A percentile compares a stretch with the other conserved stretches of the same genome.
phyloP scores from a whole-genome alignment of 2,329 filamentous ascomycete species.

The Magnaporthiopsis poae region DNA sequence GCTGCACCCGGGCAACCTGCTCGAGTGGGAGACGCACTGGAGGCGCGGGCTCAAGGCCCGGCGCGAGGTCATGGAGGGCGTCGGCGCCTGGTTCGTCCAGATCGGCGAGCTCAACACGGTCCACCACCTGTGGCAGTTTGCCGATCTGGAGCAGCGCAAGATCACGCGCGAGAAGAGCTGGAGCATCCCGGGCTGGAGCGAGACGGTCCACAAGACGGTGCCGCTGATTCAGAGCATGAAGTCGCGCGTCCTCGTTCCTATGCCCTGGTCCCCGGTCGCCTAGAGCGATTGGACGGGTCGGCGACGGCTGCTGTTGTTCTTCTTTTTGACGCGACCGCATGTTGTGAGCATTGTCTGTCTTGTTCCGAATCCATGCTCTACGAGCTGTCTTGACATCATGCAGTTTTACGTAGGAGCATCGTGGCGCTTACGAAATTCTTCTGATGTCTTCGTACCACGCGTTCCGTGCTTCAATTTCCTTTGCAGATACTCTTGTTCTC shows the following conservation, averaged over 20 bases:
- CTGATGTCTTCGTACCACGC: background rate
- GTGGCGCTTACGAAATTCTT: background rate
- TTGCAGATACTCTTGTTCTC: background rate
- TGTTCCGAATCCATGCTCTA: background rate
- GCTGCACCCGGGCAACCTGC: slow-evolving; percentile 83
- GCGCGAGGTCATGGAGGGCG: slow-evolving; percentile 95
- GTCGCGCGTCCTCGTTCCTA: slow-evolving; percentile 82
- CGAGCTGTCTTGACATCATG: background rate
- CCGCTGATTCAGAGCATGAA: slow-evolving; percentile 95
- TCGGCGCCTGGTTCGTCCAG: slow-evolving; percentile 97
- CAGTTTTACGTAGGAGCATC: background rate
- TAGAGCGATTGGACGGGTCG: slow-evolving; percentile 27
- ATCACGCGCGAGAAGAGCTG: slow-evolving; percentile 86
- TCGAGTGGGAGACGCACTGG: slow-evolving; percentile 99
- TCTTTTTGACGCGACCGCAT: background rate
- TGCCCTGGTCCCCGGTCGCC: slow-evolving; percentile 91
- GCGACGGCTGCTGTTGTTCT: background rate
- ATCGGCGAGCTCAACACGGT: slow-evolving; percentile 96
- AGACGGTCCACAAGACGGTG: slow-evolving; percentile 97
- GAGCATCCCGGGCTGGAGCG: slow-evolving; percentile 88
- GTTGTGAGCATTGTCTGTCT: background rate
- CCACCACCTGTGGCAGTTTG: slow-evolving; percentile 97
- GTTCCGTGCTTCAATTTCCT: background rate
- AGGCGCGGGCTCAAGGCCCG: slow-evolving; percentile 80
- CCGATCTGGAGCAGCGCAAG: slow-evolving; percentile 88